phyloP scores from a whole-genome alignment of 129 eudicot species.

The Artemisia annua region DNA sequence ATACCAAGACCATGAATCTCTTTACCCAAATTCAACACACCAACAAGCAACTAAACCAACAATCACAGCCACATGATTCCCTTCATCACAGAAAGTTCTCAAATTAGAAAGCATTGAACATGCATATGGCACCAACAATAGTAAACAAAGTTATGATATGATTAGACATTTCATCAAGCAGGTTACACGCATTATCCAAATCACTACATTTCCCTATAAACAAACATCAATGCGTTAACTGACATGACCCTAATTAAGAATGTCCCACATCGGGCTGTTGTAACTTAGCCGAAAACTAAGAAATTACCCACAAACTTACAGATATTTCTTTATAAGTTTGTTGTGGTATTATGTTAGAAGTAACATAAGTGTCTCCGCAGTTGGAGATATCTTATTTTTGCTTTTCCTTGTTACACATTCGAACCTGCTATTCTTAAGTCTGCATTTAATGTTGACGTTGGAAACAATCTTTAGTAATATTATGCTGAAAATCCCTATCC shows the following conservation, averaged over 20 bases:
- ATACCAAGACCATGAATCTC: too few relatives aligned
- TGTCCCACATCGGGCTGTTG: conserved; percentile 75
- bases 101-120: not conserved
- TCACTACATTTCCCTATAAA: conserved; percentile 29
- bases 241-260: conserved; percentile 52
- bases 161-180: conserved; percentile 37
- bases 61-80: conserved; percentile 31
- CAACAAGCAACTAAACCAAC: conserved; percentile 25
- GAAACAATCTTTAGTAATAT: too few relatives aligned
- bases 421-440: too few relatives aligned
- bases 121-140: not conserved
- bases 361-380: conserved; percentile 62
- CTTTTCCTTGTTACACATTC: too few relatives aligned
- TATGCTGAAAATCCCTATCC: too few relatives aligned
- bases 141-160: conserved; percentile 17
- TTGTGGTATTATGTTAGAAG: conserved; percentile 75
- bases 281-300: conserved; percentile 68
- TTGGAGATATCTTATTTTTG: conserved; percentile 35
- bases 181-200: too few relatives aligned
- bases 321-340: conserved; percentile 67
- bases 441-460: too few relatives aligned
- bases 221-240: too few relatives aligned
- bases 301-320: conserved; percentile 61
- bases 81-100: too few relatives aligned
- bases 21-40: too few relatives aligned